phyloP scores from a whole-genome alignment of 148 eudicot species.

The Cornus suecica region DNA sequence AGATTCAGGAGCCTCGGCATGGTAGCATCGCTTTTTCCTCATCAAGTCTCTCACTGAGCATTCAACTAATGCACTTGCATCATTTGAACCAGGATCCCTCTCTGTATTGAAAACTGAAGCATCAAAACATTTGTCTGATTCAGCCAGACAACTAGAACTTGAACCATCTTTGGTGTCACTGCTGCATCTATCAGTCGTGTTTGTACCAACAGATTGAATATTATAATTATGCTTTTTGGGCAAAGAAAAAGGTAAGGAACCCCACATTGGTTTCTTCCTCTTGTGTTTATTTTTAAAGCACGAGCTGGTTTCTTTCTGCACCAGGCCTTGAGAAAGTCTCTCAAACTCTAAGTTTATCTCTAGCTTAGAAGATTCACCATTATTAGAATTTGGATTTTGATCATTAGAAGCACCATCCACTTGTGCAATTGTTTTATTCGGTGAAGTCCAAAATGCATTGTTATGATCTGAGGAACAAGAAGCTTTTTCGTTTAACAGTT shows the following conservation, averaged over 20 bases:
- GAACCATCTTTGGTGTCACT: constrained; percentile 16
- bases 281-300: constrained; percentile 29
- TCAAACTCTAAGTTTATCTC: constrained; percentile 22
- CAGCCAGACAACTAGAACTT: constrained; percentile 20
- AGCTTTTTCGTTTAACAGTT: constrained; percentile 28
- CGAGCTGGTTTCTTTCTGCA: constrained; percentile 25
- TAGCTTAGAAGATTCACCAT: constrained; percentile 23
- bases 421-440: constrained; percentile 52
- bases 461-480: constrained; percentile 18
- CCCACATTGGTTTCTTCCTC: constrained; percentile 48
- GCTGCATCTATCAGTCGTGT: constrained; percentile 18
- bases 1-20: constrained; percentile 31
- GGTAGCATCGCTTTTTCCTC: constrained; percentile 67
- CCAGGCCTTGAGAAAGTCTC: constrained; percentile 23
- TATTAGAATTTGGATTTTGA: constrained; percentile 21
- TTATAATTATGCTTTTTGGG: constrained; percentile 22
- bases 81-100: constrained; percentile 21
- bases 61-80: constrained; percentile 32
- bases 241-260: constrained; percentile 57
- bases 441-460: constrained; percentile 16
- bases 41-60: constrained; percentile 86
- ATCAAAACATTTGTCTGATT: constrained; percentile 10
- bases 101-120: constrained; percentile 18
- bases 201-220: constrained; percentile 19
- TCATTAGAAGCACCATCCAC: constrained; percentile 74